A percentile compares a stretch with the other conserved stretches of the same genome.
Conservation (phyloP, 768 basidiomycete species). For the Sarcodon sp. region DNA sequence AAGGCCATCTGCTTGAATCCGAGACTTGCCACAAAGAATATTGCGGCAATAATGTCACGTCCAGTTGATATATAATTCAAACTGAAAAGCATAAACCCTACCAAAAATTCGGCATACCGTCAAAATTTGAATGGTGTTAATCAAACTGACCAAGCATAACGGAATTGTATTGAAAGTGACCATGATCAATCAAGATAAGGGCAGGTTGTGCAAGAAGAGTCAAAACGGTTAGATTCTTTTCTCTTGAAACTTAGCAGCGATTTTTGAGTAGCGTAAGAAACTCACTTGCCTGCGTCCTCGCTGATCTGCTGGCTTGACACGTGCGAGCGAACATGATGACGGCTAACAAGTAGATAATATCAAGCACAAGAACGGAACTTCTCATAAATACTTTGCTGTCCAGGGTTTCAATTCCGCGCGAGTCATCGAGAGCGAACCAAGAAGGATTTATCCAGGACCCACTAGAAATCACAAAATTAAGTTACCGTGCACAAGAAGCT, state of each 20-base stretch:
- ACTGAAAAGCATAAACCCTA: conserved; percentile 59
- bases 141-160: conserved; percentile 69
- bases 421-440: conserved; percentile 62
- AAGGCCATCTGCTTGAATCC: conserved; percentile 95
- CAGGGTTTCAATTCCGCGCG: conserved; percentile 60
- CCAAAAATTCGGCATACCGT: background rate
- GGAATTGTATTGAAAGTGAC: conserved; percentile 94
- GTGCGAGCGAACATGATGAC: conserved; percentile 48
- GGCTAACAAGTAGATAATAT: conserved; percentile 70
- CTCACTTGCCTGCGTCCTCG: conserved; percentile 58
- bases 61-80: conserved; percentile 58
- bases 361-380: conserved; percentile 53
- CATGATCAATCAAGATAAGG: conserved; percentile 75
- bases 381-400: conserved; percentile 74
- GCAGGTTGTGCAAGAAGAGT: conserved; percentile 76
- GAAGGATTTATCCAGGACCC: conserved; percentile 35
- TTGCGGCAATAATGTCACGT: conserved; percentile 61
- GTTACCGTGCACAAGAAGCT: background rate
- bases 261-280: background rate
- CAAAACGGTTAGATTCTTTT: conserved; percentile 52
- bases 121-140: background rate
- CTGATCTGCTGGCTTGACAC: conserved; percentile 61
- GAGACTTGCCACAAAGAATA: conserved; percentile 74
- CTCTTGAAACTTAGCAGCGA: background rate
- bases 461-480: conserved; percentile 14